Evolutionary conservation across 495 filamentous ascomycete species (phyloP).

Genomic region (Penicillium tannophilum): DNA sequence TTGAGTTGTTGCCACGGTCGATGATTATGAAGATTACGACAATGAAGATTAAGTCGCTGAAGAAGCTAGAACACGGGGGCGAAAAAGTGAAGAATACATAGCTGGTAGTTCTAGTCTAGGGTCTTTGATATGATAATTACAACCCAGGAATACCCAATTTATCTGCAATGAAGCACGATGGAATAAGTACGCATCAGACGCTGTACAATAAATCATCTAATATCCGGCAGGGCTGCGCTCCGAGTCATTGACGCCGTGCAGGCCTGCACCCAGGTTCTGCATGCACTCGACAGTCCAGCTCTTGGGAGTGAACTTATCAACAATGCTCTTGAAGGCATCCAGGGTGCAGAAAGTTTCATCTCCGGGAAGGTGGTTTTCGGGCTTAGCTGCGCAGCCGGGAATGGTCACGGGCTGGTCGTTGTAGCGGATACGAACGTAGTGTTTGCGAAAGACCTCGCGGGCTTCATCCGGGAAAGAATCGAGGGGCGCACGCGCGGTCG

Average conservation of each 20-base stretch:
- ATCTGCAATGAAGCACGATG: constrained; percentile 10
- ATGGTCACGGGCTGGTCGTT: constrained; percentile 82
- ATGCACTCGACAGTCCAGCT: constrained; percentile 78
- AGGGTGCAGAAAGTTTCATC: constrained; percentile 93
- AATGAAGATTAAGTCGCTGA: constrained; percentile 18
- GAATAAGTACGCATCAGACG: neutral
- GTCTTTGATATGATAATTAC: constrained; percentile 14
- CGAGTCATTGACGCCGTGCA: constrained; percentile 39
- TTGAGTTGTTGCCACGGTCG: constrained; percentile 26
- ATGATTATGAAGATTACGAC: constrained; percentile 23
- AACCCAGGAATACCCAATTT: constrained; percentile 12
- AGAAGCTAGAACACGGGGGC: neutral
- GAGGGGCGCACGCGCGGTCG: constrained; percentile 39
- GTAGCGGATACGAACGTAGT: constrained; percentile 94
- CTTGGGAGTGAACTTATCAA: constrained; percentile 83
- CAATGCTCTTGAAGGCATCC: constrained; percentile 86
- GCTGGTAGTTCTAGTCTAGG: constrained; percentile 6
- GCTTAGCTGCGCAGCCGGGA: constrained; percentile 71
- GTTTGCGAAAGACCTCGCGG: constrained; percentile 58
- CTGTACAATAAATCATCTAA: constrained; percentile 26
- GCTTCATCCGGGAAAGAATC: constrained; percentile 32
- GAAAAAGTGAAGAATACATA: constrained; percentile 20
- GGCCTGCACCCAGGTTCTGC: constrained; percentile 58
- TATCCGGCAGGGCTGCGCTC: constrained; percentile 40
- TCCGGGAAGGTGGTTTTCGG: constrained; percentile 83